Base-by-base conservation (phyloP, 495 filamentous ascomycete species). In the Diplogelasinospora grovesii region DNA sequence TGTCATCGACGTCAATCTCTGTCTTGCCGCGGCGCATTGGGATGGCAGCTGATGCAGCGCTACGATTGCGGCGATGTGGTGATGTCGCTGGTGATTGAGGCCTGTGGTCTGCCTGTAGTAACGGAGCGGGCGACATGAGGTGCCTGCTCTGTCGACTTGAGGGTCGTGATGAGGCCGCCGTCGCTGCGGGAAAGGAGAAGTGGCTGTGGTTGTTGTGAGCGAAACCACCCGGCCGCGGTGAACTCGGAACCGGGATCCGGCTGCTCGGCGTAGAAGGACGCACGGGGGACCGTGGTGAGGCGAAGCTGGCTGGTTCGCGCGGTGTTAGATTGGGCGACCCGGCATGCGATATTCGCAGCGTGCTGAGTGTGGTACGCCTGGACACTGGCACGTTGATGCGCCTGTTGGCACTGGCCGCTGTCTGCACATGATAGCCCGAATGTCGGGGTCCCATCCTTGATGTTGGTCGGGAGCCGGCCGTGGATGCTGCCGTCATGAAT, bases 221-320 rank as follows among this genome's bases (percentile, higher is more conserved):
- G 38, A n/a, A n/a, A n/a, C n/a, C n/a, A n/a, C n/a, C n/a, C n/a
- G n/a, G 19, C 32, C 15, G 5, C 18, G 30, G 8, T 5, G 36
- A 48, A 14, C 50, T 45, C 0, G 66, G 55, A 9, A 63, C 33
- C 5, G 66, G 68, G 25, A 67, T 65, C 36, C 66, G 54, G 48
- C 64, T 69, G 8, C 65, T 57, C 1, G 56, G 50, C n/a, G 33
- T 20, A 14, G 21, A 28, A n/a, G 27, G 21, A 11, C 34, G 22
- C 10, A 53, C 34, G 3, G 67, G 56, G 8, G 65, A 52, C 15
- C 72, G 58, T 11, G 74, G 64, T 2, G 64, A 68, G 11, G 76
- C 74, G 39, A 73, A 77, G 21, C 74, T 76, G 5, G 77, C 73
- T 4, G 73, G 64, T 34, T 68, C 68, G 23, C 50, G 55, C 3